A percentile compares a stretch with the other conserved stretches of the same genome.
Evolutionary conservation across 1,284 basidiomycete species (phyloP).

Genomic region (Pisolithus thermaeus): DNA sequence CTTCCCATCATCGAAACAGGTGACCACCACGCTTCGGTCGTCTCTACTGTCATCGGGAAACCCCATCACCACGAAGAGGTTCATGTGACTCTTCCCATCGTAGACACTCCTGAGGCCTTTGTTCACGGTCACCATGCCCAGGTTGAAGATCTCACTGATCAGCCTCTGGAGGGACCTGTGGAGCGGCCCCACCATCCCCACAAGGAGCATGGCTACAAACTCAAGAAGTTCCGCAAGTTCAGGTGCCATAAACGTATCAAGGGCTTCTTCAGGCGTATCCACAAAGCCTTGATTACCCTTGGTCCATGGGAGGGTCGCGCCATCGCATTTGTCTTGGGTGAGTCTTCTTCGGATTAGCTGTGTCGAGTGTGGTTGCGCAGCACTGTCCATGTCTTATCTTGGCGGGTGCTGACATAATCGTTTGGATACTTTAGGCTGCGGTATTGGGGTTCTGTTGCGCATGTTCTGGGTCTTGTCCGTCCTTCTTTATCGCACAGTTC

Average conservation of each 20-base stretch:
- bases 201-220: slow-evolving; percentile 19
- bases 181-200: slow-evolving; percentile 8
- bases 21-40: background rate
- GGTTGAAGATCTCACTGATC: background rate
- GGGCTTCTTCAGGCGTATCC: slow-evolving; percentile 52
- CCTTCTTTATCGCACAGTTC: slow-evolving; percentile 50
- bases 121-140: background rate
- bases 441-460: slow-evolving; percentile 70
- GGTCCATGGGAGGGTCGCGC: slow-evolving; percentile 77
- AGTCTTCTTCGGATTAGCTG: slow-evolving; percentile 18
- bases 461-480: slow-evolving; percentile 70
- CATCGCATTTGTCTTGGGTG: slow-evolving; percentile 74
- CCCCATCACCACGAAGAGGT: slow-evolving; percentile 4
- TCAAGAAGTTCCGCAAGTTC: slow-evolving; percentile 26
- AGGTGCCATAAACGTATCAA: slow-evolving; percentile 2
- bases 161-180: background rate
- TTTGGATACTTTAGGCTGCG: slow-evolving; percentile 48
- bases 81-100: slow-evolving; percentile 15
- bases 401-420: background rate
- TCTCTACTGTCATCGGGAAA: background rate
- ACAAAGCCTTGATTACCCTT: slow-evolving; percentile 57
- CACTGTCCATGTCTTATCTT: background rate
- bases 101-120: background rate
- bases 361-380: background rate
- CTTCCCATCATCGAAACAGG: slow-evolving; percentile 22